Base-by-base conservation (phyloP, 306 rosid species). In the Ammopiptanthus mongolicus region DNA sequence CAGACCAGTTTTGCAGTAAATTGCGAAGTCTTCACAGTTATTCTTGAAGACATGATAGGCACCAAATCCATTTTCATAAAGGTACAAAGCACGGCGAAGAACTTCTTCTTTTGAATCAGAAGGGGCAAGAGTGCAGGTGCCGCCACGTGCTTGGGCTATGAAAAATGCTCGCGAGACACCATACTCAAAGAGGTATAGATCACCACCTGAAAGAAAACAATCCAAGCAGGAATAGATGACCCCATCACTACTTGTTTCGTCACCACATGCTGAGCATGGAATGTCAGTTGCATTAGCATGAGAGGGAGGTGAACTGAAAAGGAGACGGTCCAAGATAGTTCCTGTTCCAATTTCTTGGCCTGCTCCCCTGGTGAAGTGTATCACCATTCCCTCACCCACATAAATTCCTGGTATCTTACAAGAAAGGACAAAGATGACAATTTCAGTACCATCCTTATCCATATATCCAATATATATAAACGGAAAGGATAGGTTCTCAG, bases 1-100 rank as follows among this genome's bases (percentile, higher is more conserved):
- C 83, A 91, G 69, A 0, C 93, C 95, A 6, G 96, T 94, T 79
- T 94, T 94, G 82, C 96, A 94, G 79, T 94, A 94, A 53, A 90
- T 83, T 2, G 96, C 95, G 44, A 91, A 94, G 79, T 91, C 89
- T 71, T 94, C 91, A 25, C 96, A 90, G 78, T 91, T 94, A 62
- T 90, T 91, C 77, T 81, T 87, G 83, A 85, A 87, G 17, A 83
- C 42, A 65, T 86, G 3, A 65, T 87, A 90, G 73, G 23, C 60
- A 3, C 93, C 95, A 62, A 91, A 91, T 50, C 96, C 97, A 33
- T 87, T 90, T 31, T 86, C 63, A 39, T 82, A 93, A 63, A 91
- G 97, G 77, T 65, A 88, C 36, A 53, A 64, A 12, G 96, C 84
- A 0, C 91, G 95, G 62, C 66, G 82, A 36, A 94, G 79, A 18